Percentiles rank a stretch among this genome's conserved stretches.
Conservation (phyloP, 129 eudicot genomes). For the Sambucus nigra region DNA sequence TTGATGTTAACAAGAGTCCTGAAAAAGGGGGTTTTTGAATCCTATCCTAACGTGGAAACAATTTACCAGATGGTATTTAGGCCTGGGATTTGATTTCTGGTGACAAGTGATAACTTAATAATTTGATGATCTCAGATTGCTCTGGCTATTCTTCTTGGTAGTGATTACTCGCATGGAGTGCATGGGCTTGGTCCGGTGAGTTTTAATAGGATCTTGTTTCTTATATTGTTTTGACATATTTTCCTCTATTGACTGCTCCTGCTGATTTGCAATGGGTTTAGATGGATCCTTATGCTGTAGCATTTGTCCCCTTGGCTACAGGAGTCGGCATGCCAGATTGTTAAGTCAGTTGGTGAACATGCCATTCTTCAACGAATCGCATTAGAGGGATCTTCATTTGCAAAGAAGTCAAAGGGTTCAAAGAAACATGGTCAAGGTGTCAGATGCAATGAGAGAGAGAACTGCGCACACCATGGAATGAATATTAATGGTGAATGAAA, state of each 20-base stretch:
- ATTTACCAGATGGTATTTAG: neutral
- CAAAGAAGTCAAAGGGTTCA: conserved; percentile 42
- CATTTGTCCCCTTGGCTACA: conserved; percentile 11
- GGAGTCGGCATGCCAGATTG: conserved; percentile 81
- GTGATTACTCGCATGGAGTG: conserved; percentile 83
- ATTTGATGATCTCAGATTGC: conserved; percentile 46
- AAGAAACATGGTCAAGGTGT: conserved; percentile 33
- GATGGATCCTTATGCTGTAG: conserved; percentile 2
- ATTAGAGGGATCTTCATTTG: conserved; percentile 58
- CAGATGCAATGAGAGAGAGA: conserved; percentile 34
- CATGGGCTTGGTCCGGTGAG: conserved; percentile 78
- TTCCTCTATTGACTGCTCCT: conserved; percentile 1
- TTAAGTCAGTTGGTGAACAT: conserved; percentile 58
- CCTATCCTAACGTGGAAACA: no score
- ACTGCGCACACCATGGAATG: conserved; percentile 22
- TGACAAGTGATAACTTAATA: neutral
- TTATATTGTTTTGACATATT: conserved; percentile 3
- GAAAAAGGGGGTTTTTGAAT: neutral
- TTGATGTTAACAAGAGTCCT: neutral
- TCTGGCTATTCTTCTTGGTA: conserved; percentile 76
- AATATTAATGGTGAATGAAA: conserved; percentile 34
- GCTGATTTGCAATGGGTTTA: conserved; percentile 10
- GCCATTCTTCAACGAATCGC: conserved; percentile 57
- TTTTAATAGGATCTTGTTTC: neutral
- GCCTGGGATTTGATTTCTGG: neutral